Evolutionary conservation across 345 rosid species (phyloP), one percentile per base, ranked within the genome.

Genomic region (Pugionium cornutum): DNA sequence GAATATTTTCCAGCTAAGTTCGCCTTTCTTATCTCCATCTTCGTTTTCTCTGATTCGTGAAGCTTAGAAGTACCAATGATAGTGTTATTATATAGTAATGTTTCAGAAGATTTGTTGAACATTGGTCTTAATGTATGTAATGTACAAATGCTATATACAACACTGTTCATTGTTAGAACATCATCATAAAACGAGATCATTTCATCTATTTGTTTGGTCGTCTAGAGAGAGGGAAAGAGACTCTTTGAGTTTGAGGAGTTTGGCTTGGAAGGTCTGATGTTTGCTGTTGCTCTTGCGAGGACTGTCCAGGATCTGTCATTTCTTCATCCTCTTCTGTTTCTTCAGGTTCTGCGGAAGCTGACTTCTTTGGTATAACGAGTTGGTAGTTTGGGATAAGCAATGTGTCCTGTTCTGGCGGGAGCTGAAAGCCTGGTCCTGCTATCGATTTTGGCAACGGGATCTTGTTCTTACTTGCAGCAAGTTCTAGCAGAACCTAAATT

Each of bases 381-480:
- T 94, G 97, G 76, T 90, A 88, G 54, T 88, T 90, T 0, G 97
- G 89, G 64, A 79, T 84, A 42, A 90, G 77, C 82, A 90, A 58
- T 2, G 95, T 85, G 72, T 90, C 92, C 51, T 82, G 89, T 34
- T 90, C 96, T 2, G 92, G 92, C 3, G 97, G 99, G 1, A 94
- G 96, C 0, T 95, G 82, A 50, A 90, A 76, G 6, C 89, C 87
- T 0, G 89, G 89, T 49, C 84, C 92, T 25, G 84, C 66, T 28
- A 84, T 77, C 28, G 92, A 58, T 81, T 83, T 94, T 1, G 99
- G 99, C 59, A 94, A 62, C 36, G 95, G 96, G 56, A 85, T 79
- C 74, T 84, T 90, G 82, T 90, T 94, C 79, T 96, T 83, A 66
- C 70, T 90, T 58, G 88, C 81, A 11, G 99, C 91, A 66, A 90